Conservation (phyloP, 176 grass and related monocot genomes). For the Eleusine coracana region DNA sequence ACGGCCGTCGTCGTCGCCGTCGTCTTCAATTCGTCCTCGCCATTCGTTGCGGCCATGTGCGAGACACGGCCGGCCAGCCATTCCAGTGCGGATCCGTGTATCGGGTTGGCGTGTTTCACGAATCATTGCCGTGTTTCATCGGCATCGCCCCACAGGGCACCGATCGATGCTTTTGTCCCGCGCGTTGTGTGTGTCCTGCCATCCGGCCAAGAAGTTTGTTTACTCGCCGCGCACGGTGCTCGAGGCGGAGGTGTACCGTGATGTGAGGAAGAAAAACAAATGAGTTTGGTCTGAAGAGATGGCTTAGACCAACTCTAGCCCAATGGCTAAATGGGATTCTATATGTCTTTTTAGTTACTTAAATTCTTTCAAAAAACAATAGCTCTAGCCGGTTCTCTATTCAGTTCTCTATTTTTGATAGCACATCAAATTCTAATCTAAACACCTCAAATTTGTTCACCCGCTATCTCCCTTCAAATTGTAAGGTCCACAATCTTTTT, state of each 20-base stretch:
- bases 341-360: too few relatives aligned
- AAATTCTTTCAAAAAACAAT: too few relatives aligned
- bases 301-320: too few relatives aligned
- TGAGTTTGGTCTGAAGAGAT: not conserved
- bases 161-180: too few relatives aligned
- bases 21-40: not conserved
- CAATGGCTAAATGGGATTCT: too few relatives aligned
- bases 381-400: too few relatives aligned
- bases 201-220: not conserved
- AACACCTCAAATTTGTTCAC: too few relatives aligned
- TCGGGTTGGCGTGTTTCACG: not conserved
- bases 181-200: not conserved
- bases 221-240: slow-evolving; percentile 17
- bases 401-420: too few relatives aligned
- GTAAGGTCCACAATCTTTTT: too few relatives aligned
- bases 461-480: too few relatives aligned
- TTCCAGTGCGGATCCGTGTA: not conserved
- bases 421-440: too few relatives aligned
- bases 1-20: not conserved
- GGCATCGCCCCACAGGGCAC: slow-evolving; percentile 36
- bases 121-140: slow-evolving; percentile 22
- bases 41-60: not conserved
- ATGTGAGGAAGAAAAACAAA: not conserved
- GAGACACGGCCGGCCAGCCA: not conserved
- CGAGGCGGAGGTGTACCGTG: not conserved